phyloP scores from a whole-genome alignment of 2,329 filamentous ascomycete genomes.

The Colletotrichum graminicola region DNA sequence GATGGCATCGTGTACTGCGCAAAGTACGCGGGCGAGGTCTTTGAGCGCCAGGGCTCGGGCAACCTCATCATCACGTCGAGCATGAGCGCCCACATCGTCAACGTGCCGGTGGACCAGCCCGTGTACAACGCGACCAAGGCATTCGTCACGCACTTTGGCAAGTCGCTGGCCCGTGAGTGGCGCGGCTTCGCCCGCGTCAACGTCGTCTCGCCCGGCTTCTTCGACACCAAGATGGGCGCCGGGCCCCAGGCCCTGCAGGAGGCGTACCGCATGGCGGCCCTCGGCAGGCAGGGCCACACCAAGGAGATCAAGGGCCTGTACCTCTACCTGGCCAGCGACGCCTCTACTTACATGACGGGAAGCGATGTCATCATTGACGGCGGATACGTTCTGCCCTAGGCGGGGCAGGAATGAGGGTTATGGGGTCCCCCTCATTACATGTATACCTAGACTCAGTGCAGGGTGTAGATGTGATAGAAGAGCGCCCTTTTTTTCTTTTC shows the following conservation, averaged over 20 bases:
- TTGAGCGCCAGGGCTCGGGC: conserved; percentile 57
- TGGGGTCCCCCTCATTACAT: neutral
- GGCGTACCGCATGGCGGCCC: conserved; percentile 61
- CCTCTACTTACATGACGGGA: conserved; percentile 63
- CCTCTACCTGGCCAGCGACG: conserved; percentile 65
- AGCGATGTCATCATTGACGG: conserved; percentile 62
- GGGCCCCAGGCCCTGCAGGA: conserved; percentile 58
- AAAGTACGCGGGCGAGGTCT: conserved; percentile 58
- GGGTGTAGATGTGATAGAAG: neutral
- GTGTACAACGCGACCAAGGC: conserved; percentile 68
- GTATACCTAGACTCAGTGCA: neutral
- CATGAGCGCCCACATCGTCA: conserved; percentile 64
- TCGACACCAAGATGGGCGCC: conserved; percentile 68
- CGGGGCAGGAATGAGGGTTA: neutral
- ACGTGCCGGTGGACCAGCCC: conserved; percentile 59
- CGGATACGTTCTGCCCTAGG: conserved; percentile 47
- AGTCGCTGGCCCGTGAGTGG: conserved; percentile 68
- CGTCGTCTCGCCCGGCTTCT: conserved; percentile 65
- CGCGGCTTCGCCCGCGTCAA: conserved; percentile 69
- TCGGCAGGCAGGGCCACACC: conserved; percentile 70
- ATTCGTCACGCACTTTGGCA: conserved; percentile 67
- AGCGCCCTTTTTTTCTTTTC: neutral
- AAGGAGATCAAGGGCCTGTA: conserved; percentile 75
- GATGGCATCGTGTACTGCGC: conserved; percentile 61
- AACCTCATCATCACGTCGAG: conserved; percentile 66